Evolutionary conservation across 202 grass and related monocot species (phyloP), one percentile per base, ranked within the genome.

Genomic region (Eragrostis tef): DNA sequence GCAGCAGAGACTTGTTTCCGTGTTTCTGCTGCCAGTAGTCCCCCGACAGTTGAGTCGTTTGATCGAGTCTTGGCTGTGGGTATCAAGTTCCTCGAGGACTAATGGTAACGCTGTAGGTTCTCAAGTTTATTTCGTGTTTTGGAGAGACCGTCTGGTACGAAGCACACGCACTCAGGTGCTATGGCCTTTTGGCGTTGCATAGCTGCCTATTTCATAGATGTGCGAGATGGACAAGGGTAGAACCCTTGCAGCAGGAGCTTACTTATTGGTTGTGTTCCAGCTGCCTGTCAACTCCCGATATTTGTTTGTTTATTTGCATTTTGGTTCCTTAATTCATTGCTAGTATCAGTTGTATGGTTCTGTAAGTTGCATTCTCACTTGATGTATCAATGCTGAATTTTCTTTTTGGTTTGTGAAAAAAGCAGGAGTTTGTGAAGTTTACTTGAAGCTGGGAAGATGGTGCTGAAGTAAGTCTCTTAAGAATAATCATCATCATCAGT

Each of bases 391-490:
- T 73, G 13, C 49, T 74, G 1, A 86, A 73, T 5, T 3, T 17
- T 50, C 11, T 73, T 1, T 56, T 66, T 57, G 7, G 6, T n/a
- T 57, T 0, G 22, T 8, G 7, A 64, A 58, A 17, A 52, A 11
- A 34, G 4, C 70, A 84, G 69, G 45, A 63, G 19, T 9, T 70
- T 60, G 21, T 85, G 53, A 88, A 60, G 64, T 34, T 45, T 68
- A 70, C 34, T 63, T 47, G 67, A 85, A 39, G 63, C 36, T 36
- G 70, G 80, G 69, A 88, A 85, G 77, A 88, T 88, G 87, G 87
- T 88, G 19, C 81, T 88, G 70, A 88, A 88, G 87, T 88, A 88
- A 74, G 81, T 76, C 69, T 48, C n/a, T 34, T 34, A 34, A 34
- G 31, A 34, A 34, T 34, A 34, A n/a, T n/a, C n/a, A 34, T 34